Evolutionary conservation across 2,329 filamentous ascomycete species (phyloP), one percentile per base, ranked within the genome.

Genomic region (Arthrobotrys sphaeroides): DNA sequence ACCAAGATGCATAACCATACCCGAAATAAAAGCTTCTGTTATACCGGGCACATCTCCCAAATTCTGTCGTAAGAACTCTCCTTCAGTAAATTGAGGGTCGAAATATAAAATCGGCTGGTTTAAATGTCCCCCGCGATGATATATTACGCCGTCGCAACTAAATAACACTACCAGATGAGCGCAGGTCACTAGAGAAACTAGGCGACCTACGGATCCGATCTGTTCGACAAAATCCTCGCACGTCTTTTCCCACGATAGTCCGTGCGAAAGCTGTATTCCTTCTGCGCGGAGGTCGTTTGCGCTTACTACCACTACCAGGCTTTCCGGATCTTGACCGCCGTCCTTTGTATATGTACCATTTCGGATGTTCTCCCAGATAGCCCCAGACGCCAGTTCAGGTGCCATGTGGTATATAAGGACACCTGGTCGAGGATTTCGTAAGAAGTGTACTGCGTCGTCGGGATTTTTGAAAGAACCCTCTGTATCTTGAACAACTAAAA

Each of bases 201-300:
- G 33, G 6, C 36, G 49, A 1, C 69, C 61, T 20, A 73, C 53
- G n/a, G 69, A 67, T 6, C 69, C 69, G 1, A 73, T 40, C n/a
- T 67, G 49, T 16, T 73, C 61, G 33, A 73, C 61, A 7, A 73
- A 67, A 22, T 73, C 69, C 40, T 73, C 69, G 43, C 69, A 73
- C 6, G 69, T 73, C 31, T 67, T 73, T 26, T 73, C 69, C 61
- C 69, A 73, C 0, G 69, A 73, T 40, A 73, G 33, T 1, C 69
- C 69, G 18, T 73, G 61, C 2, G 69, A 73, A 60, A 73, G 26
- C 7, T 61, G 53, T 18, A 73, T 61, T 4, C 69, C 69, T 43
- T 73, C 69, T 3, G 69, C 69, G 12, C 69, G 69, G 22, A 73
- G 69, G 13, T 73, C 69, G 33, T 67, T 67, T 6, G 69, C 69